Evolutionary conservation across 1,284 basidiomycete genomes (phyloP).

Genomic region (Coniophora puteana): DNA sequence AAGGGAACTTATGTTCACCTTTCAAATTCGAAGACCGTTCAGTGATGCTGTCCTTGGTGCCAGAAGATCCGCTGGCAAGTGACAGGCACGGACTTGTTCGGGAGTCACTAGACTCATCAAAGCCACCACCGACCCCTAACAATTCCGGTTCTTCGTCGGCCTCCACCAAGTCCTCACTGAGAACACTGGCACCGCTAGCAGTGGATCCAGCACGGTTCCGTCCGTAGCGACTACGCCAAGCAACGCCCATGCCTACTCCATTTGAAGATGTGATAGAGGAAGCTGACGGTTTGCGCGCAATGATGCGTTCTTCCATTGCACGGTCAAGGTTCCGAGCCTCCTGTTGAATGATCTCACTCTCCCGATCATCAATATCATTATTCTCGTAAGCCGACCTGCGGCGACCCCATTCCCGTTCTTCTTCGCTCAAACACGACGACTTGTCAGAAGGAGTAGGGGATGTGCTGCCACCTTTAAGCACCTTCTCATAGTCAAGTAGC

Average conservation of each 20-base stretch:
- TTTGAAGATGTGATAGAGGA: constrained; percentile 60
- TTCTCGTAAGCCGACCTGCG: constrained; percentile 52
- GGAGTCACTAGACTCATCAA: constrained; percentile 44
- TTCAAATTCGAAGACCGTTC: constrained; percentile 12
- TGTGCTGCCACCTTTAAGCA: constrained; percentile 50
- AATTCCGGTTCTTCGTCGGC: constrained; percentile 74
- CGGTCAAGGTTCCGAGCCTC: constrained; percentile 76
- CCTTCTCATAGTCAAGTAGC: constrained; percentile 89
- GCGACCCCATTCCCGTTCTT: constrained; percentile 84
- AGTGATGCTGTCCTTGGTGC: constrained; percentile 21
- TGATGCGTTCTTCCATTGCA: constrained; percentile 77
- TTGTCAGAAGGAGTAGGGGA: constrained; percentile 51
- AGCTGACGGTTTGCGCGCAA: constrained; percentile 67
- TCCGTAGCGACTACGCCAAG: constrained; percentile 60
- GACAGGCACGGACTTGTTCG: constrained; percentile 26
- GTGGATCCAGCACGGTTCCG: constrained; percentile 71
- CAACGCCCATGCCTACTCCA: constrained; percentile 62
- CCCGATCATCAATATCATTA: constrained; percentile 45
- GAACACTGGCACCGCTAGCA: constrained; percentile 63
- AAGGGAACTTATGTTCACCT: too few relatives aligned
- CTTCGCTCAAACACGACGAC: constrained; percentile 51
- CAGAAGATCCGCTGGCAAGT: constrained; percentile 29
- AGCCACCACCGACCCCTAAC: constrained; percentile 63
- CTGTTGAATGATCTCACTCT: constrained; percentile 57
- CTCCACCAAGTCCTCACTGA: constrained; percentile 78